Conservation (phyloP, 2,329 filamentous ascomycete species). For the Byssochlamys sp. region DNA sequence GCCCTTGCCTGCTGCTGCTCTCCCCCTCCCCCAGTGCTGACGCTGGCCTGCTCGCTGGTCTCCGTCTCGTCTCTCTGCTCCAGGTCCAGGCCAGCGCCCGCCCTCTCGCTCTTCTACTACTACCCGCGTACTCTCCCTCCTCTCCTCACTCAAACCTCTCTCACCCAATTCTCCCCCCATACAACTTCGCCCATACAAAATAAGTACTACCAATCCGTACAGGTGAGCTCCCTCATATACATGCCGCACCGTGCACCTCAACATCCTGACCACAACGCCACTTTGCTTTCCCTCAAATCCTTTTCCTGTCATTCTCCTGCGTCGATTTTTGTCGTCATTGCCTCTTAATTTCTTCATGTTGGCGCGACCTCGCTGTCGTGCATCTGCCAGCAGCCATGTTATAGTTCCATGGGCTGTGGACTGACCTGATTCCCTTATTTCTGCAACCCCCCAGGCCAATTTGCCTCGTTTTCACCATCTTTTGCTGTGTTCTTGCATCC, state of each 20-base stretch:
- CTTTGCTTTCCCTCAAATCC: slow-evolving; percentile 9
- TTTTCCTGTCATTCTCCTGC: slow-evolving; percentile 5
- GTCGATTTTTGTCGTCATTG: slow-evolving; percentile 9
- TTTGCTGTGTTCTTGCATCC: slow-evolving; percentile 4
- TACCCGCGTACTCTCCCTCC: slow-evolving; percentile 23
- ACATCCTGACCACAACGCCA: slow-evolving; percentile 19
- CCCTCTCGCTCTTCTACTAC: slow-evolving; percentile 17
- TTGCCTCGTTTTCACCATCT: not conserved
- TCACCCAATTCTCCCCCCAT: slow-evolving; percentile 23
- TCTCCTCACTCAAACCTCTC: slow-evolving; percentile 20
- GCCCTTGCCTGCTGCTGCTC: slow-evolving; percentile 8
- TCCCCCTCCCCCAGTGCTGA: slow-evolving; percentile 13
- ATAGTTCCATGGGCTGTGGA: slow-evolving; percentile 11
- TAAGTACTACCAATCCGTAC: slow-evolving; percentile 27
- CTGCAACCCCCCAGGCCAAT: not conserved
- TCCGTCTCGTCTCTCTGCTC: not conserved
- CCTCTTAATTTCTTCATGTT: slow-evolving; percentile 15
- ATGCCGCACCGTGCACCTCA: slow-evolving; percentile 12
- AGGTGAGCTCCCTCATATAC: slow-evolving; percentile 27
- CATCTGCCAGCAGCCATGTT: slow-evolving; percentile 10
- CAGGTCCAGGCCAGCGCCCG: not conserved
- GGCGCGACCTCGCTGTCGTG: slow-evolving; percentile 16
- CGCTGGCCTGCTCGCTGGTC: not conserved
- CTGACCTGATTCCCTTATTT: slow-evolving; percentile 5
- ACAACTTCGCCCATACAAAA: slow-evolving; percentile 29